These are phyloP conservation scores for Sphaerosporella brunnea DNA, from an alignment of 495 filamentous ascomycete genomes.

Conservation along the genomic window DNA sequence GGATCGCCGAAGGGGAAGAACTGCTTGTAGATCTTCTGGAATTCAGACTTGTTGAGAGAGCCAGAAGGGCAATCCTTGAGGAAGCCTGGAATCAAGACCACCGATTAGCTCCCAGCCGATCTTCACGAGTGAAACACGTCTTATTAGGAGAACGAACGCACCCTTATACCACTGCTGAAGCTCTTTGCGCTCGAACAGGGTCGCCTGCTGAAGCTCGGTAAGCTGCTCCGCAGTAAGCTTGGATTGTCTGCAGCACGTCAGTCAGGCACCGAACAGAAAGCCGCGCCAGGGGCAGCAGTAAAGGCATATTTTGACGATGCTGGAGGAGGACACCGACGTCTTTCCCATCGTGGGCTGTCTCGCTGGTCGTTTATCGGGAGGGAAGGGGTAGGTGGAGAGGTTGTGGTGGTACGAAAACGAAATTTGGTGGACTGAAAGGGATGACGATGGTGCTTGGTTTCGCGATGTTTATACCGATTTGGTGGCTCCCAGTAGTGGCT, in stretches of 20 bases:
- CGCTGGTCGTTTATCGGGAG: not conserved
- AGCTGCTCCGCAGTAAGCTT: conserved; percentile 94
- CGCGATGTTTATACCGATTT: too few relatives aligned
- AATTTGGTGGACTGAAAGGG: too few relatives aligned
- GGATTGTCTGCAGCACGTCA: conserved; percentile 45
- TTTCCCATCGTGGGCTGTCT: conserved; percentile 2
- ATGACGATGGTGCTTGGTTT: too few relatives aligned
- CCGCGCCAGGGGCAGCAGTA: not conserved
- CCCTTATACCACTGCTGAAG: conserved; percentile 99
- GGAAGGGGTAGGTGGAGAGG: not conserved
- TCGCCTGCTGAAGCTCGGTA: conserved; percentile 82
- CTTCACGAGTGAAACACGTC: too few relatives aligned
- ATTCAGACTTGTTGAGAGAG: conserved; percentile 91
- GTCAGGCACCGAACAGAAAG: not conserved
- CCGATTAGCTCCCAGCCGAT: too few relatives aligned
- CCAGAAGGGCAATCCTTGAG: conserved; percentile 94
- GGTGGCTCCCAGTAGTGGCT: too few relatives aligned
- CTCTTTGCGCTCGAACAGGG: conserved; percentile 99
- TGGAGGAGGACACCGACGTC: not conserved
- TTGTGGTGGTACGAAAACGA: too few relatives aligned
- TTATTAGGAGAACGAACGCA: conserved; percentile 34
- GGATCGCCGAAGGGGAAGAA: conserved; percentile 99
- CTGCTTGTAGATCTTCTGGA: conserved; percentile 98
- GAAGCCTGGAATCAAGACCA: conserved; percentile 49
- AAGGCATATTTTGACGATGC: not conserved